Evolutionary conservation across 2,329 filamentous ascomycete species (phyloP).

Genomic region (Paecilomyces formosus): DNA sequence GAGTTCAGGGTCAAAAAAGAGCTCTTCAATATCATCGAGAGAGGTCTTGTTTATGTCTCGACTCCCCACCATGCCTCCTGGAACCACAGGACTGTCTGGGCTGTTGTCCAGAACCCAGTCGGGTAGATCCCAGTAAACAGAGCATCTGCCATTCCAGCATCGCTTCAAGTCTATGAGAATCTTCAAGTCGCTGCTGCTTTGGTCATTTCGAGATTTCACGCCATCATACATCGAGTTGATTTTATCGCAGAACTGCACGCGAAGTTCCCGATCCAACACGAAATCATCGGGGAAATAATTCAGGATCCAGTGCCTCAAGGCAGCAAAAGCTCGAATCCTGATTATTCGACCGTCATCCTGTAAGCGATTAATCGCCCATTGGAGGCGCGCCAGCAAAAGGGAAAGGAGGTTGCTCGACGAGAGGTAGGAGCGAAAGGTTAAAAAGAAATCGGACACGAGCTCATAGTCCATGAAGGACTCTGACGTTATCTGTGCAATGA

Average conservation of each 20-base stretch:
- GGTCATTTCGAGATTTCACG: conserved; percentile 44
- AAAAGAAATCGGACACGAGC: conserved; percentile 92
- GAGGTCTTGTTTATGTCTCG: conserved; percentile 39
- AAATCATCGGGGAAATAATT: conserved; percentile 92
- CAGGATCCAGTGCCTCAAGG: conserved; percentile 10
- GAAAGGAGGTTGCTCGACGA: conserved; percentile 67
- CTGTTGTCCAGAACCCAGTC: conserved; percentile 57
- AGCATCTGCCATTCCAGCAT: conserved; percentile 89
- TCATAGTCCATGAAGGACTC: conserved; percentile 95
- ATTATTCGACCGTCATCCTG: conserved; percentile 89
- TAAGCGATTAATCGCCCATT: conserved; percentile 73
- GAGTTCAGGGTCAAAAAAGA: conserved; percentile 5
- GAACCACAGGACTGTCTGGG: conserved; percentile 60
- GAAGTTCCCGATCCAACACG: conserved; percentile 64
- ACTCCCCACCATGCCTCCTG: conserved; percentile 64
- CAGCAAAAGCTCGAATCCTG: conserved; percentile 43
- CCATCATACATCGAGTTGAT: conserved; percentile 59
- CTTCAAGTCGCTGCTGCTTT: conserved; percentile 63
- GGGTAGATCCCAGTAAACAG: conserved; percentile 76
- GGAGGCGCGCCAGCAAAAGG: conserved; percentile 75
- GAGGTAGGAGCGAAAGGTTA: conserved; percentile 86
- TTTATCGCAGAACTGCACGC: conserved; percentile 69
- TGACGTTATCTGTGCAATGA: conserved; percentile 94
- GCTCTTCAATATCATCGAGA: conserved; percentile 29
- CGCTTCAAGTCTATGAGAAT: conserved; percentile 92